These are phyloP conservation scores for Puccinia novopanici DNA, from an alignment of 1,284 basidiomycete genomes.

Conservation along the genomic window DNA sequence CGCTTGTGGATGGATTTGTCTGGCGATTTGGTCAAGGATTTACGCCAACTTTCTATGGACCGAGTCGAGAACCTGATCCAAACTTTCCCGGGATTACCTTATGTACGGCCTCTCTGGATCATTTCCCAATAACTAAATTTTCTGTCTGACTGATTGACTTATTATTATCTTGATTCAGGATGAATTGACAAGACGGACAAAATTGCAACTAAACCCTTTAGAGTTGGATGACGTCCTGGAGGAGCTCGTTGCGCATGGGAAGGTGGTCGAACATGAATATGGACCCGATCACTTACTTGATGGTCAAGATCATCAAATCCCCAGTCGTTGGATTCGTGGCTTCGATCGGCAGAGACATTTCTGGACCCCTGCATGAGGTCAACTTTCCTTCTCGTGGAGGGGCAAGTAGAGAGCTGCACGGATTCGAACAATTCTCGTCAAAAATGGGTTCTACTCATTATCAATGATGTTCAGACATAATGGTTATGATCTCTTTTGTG, in stretches of 20 bases:
- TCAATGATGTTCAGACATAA: too few species aligned
- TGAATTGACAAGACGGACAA: conserved; percentile 24
- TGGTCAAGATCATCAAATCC: not conserved
- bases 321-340: conserved; percentile 25
- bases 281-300: not conserved
- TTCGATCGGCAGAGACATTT: conserved; percentile 18
- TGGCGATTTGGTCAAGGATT: conserved; percentile 21
- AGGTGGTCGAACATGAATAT: conserved; percentile 21
- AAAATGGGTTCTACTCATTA: too few species aligned
- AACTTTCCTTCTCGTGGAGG: not conserved
- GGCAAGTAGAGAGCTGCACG: too few species aligned
- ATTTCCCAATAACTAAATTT: not conserved
- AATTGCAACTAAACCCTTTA: conserved; percentile 32
- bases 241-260: conserved; percentile 32
- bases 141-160: not conserved
- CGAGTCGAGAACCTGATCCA: conserved; percentile 39
- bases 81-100: conserved; percentile 31
- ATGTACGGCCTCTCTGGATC: conserved; percentile 19
- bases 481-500: too few species aligned
- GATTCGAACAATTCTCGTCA: too few species aligned
- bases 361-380: conserved; percentile 15
- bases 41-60: conserved; percentile 28
- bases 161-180: not conserved
- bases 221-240: conserved; percentile 44
- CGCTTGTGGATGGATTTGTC: conserved; percentile 48